Evolutionary conservation across 73 alveolate species (phyloP).

Genomic region (Effrenium voratum): DNA sequence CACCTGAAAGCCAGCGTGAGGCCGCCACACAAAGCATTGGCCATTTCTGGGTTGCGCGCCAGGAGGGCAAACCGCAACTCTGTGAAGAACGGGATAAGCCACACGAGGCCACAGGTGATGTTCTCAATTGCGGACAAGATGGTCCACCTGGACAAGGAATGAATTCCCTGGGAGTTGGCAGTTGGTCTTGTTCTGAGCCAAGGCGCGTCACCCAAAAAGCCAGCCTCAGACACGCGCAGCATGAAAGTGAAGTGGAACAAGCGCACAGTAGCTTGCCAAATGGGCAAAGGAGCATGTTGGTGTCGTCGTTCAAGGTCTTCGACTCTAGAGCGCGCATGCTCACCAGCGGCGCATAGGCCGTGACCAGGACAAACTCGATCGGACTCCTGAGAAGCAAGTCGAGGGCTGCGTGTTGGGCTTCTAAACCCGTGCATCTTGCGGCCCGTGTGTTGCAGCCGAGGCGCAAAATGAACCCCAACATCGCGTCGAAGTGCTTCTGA

Average conservation of each 20-base stretch:
- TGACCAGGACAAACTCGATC: conserved; percentile 52
- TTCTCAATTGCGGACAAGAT: conserved; percentile 34
- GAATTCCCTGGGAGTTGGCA: not conserved
- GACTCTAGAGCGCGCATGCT: conserved; percentile 75
- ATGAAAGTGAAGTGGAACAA: not conserved
- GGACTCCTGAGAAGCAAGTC: conserved; percentile 15
- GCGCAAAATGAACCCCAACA: conserved; percentile 60
- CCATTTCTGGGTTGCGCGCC: no score
- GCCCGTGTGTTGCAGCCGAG: conserved; percentile 13
- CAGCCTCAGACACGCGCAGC: not conserved
- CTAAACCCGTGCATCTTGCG: not conserved
- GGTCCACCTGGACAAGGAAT: not conserved
- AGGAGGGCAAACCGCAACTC: conserved; percentile 66
- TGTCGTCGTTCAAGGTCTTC: conserved; percentile 45
- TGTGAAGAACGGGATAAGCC: conserved; percentile 63
- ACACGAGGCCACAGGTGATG: conserved; percentile 33
- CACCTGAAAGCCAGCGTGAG: no score
- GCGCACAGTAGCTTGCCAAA: not conserved
- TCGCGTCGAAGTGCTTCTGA: not conserved
- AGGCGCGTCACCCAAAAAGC: conserved; percentile 73
- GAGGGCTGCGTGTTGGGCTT: not conserved
- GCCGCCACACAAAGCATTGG: no score
- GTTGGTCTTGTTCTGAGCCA: not conserved
- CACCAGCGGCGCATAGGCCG: conserved; percentile 65
- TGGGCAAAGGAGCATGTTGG: conserved; percentile 41